phyloP scores from a whole-genome alignment of 2,329 filamentous ascomycete species.

The Fusarium tuaranense region DNA sequence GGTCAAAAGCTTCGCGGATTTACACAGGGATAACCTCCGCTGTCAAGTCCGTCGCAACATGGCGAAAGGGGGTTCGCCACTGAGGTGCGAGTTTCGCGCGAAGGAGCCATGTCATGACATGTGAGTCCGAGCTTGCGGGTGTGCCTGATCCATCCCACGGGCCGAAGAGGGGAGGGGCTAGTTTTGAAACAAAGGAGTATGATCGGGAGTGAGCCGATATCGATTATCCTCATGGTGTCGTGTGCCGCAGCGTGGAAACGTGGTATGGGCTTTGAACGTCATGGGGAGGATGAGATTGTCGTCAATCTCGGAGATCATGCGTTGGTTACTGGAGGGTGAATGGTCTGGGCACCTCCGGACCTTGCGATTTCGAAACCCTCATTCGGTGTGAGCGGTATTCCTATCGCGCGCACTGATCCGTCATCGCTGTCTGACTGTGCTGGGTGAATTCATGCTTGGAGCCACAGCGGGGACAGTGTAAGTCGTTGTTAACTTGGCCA shows the following conservation, averaged over 20 bases:
- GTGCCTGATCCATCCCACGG: constrained; percentile 6
- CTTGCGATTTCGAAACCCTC: neutral
- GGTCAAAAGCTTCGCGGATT: neutral
- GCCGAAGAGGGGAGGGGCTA: neutral
- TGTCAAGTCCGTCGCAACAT: neutral
- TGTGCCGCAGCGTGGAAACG: neutral
- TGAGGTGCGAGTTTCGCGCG: neutral
- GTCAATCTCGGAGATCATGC: neutral
- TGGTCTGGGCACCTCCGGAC: neutral
- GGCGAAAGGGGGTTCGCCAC: neutral
- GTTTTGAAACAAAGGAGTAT: constrained; percentile 21
- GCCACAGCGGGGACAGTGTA: neutral
- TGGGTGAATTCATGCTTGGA: neutral
- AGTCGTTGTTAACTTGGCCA: neutral
- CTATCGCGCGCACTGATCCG: neutral
- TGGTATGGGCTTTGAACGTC: neutral
- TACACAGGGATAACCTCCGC: neutral
- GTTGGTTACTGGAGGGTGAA: neutral
- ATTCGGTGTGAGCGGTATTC: neutral
- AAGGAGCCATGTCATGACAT: constrained; percentile 7
- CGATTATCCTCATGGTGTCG: neutral
- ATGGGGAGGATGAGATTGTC: neutral
- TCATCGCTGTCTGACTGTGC: neutral
- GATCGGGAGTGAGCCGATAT: neutral
- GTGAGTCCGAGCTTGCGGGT: constrained; percentile 4